Evolutionary conservation across 1,284 basidiomycete genomes (phyloP), one percentile per base, ranked within the genome.

Genomic region (Trichosporon sp.): DNA sequence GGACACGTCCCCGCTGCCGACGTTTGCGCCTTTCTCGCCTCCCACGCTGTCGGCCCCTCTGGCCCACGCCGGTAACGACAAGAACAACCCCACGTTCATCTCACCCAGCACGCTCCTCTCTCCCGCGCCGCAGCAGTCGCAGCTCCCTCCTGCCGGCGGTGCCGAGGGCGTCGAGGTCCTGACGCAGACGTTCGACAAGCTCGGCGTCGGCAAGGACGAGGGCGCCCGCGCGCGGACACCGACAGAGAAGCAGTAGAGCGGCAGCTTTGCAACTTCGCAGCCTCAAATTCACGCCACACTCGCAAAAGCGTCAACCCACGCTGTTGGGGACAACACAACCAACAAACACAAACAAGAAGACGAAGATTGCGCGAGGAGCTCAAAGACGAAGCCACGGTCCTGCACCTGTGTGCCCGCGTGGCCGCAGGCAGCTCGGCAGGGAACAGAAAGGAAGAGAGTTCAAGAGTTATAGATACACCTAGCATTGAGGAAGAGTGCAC

Each of bases 21-120:
- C 79, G 14, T 83, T 83, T 68, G 78, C 78, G 35, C 81, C 81
- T 0, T 83, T 81, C 72, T 79, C 79, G 5, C 78, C 79, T 4
- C 75, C 77, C 16, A 73, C 65, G 31, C 75, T 71, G 26, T 67
- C 69, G 12, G 68, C 70, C 7, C 74, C 68, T 64, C 72, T 78
- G 14, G 19, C 56, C 70, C 7, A 70, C 67, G 68, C 73, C 19
- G 69, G 54, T 11, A 32, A 67, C 51, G 40, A 48, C 35, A 40
- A 63, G 35, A 32, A 63, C 31, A 63, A 63, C 46, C 67, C 68
- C 32, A 59, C 56, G 16, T 83, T 80, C 69, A 81, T 83, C 66
- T 77, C 76, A 14, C 81, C 81, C 8, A 78, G 77, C 51, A 79
- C 80, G 11, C 71, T 83, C 14, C 69, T 82, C 10, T 82, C 80